These are phyloP conservation scores for Salvia rosmarinus DNA, from an alignment of 257 asterid species.

Conservation along the genomic window DNA sequence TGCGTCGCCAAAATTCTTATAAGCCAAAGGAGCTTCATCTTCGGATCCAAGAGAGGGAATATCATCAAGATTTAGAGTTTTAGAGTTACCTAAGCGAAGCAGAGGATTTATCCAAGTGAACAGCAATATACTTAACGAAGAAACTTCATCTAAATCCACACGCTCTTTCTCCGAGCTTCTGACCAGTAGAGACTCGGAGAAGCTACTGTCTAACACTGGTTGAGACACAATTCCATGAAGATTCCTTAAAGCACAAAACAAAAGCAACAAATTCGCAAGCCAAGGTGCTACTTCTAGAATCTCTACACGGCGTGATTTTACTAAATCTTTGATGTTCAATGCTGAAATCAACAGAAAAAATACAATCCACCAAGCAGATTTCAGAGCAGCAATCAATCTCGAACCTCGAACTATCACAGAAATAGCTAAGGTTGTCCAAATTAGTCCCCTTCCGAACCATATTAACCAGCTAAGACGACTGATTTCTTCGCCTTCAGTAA, in stretches of 20 bases:
- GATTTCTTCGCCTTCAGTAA: constrained; percentile 15
- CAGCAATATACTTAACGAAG: constrained; percentile 46
- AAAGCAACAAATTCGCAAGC: constrained; percentile 55
- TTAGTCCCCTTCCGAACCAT: constrained; percentile 47
- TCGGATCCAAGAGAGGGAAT: constrained; percentile 61
- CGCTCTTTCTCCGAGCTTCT: constrained; percentile 27
- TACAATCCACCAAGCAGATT: constrained; percentile 62
- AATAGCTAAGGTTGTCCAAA: constrained; percentile 54
- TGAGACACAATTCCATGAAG: constrained; percentile 32
- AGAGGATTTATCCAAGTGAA: constrained; percentile 72
- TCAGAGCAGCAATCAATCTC: constrained; percentile 43
- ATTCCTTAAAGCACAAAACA: constrained; percentile 46
- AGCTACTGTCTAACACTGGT: constrained; percentile 4
- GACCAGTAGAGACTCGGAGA: constrained; percentile 51
- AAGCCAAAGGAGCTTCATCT: constrained; percentile 59
- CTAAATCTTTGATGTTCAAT: constrained; percentile 41
- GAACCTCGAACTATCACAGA: constrained; percentile 55
- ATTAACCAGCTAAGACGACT: constrained; percentile 41
- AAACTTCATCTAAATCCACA: constrained; percentile 34
- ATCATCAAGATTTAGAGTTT: constrained; percentile 51
- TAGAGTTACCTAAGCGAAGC: constrained; percentile 56
- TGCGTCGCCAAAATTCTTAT: constrained; percentile 44
- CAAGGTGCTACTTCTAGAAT: constrained; percentile 53
- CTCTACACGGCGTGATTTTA: constrained; percentile 30
- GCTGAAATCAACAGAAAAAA: constrained; percentile 50